Conservation (phyloP, 495 filamentous ascomycete genomes). For the Xylaria flabelliformis region DNA sequence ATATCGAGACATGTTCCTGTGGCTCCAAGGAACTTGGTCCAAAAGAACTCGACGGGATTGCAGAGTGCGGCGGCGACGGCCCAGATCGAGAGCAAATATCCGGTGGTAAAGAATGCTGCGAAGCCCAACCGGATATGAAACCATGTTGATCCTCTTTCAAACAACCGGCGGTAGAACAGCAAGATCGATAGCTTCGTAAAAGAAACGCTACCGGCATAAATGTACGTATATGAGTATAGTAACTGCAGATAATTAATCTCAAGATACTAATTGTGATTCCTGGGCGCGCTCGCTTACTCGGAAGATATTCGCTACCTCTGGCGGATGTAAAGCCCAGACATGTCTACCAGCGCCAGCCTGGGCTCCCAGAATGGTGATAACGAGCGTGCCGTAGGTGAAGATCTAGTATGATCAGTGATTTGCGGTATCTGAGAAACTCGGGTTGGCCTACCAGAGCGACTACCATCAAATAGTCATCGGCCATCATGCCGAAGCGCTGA, state of each 20-base stretch:
- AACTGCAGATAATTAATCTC: slow-evolving; percentile 29
- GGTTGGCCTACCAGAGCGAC: slow-evolving; percentile 38
- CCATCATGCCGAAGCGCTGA: slow-evolving; percentile 38
- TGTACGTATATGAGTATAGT: slow-evolving; percentile 43
- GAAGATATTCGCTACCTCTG: slow-evolving; percentile 32
- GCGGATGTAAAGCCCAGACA: slow-evolving; percentile 38
- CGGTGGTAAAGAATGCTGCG: slow-evolving; percentile 28
- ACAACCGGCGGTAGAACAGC: slow-evolving; percentile 45
- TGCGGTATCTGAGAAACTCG: slow-evolving; percentile 17
- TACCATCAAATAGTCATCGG: slow-evolving; percentile 48
- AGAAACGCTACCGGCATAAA: slow-evolving; percentile 44
- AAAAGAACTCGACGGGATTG: slow-evolving; percentile 41
- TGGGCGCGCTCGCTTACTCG: slow-evolving; percentile 16
- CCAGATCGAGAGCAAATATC: slow-evolving; percentile 36
- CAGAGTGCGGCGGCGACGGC: slow-evolving; percentile 39
- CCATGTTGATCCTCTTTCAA: slow-evolving; percentile 34
- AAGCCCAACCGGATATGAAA: slow-evolving; percentile 33
- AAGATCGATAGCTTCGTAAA: slow-evolving; percentile 48
- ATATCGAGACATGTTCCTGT: slow-evolving; percentile 41
- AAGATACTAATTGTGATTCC: not conserved
- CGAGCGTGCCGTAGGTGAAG: slow-evolving; percentile 40
- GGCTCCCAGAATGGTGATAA: slow-evolving; percentile 35
- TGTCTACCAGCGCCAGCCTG: slow-evolving; percentile 39
- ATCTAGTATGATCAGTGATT: slow-evolving; percentile 22
- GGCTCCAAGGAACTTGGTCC: slow-evolving; percentile 38